Conservation (phyloP, 371 early-diverging fungal species). For the Mucor piriformis region DNA sequence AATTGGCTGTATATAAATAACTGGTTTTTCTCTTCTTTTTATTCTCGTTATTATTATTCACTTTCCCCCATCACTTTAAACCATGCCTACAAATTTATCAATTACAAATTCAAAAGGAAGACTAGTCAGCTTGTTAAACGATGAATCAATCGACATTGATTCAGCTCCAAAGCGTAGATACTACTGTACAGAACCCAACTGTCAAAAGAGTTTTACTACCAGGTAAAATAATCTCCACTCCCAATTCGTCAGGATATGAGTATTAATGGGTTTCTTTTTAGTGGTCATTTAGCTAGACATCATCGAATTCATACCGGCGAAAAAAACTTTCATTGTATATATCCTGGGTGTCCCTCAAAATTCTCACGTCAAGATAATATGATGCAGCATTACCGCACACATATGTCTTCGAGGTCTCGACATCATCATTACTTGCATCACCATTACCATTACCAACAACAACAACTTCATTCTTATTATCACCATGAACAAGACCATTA, state of each 20-base stretch:
- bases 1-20: slow-evolving; percentile 8
- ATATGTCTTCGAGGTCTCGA: slow-evolving; percentile 66
- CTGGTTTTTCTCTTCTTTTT: slow-evolving; percentile 16
- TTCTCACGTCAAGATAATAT: slow-evolving; percentile 90
- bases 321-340: slow-evolving; percentile 82
- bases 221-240: slow-evolving; percentile 48
- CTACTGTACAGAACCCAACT: slow-evolving; percentile 53
- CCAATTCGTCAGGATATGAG: too few species aligned
- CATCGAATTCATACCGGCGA: slow-evolving; percentile 91
- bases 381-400: slow-evolving; percentile 88
- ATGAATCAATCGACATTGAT: slow-evolving; percentile 10
- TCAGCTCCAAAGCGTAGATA: slow-evolving; percentile 43
- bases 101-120: slow-evolving; percentile 46
- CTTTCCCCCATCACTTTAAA: background rate
- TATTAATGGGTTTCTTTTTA: slow-evolving; percentile 30
- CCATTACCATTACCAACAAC: slow-evolving; percentile 13
- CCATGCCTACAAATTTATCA: slow-evolving; percentile 4
- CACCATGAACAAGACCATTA: background rate
- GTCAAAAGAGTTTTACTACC: slow-evolving; percentile 64
- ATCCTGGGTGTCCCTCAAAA: slow-evolving; percentile 76
- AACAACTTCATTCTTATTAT: slow-evolving; percentile 3
- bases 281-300: slow-evolving; percentile 87
- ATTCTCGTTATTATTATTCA: background rate
- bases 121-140: slow-evolving; percentile 45
- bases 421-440: slow-evolving; percentile 34